Evolutionary conservation across 495 filamentous ascomycete species (phyloP).

Genomic region (Neurospora sp.): DNA sequence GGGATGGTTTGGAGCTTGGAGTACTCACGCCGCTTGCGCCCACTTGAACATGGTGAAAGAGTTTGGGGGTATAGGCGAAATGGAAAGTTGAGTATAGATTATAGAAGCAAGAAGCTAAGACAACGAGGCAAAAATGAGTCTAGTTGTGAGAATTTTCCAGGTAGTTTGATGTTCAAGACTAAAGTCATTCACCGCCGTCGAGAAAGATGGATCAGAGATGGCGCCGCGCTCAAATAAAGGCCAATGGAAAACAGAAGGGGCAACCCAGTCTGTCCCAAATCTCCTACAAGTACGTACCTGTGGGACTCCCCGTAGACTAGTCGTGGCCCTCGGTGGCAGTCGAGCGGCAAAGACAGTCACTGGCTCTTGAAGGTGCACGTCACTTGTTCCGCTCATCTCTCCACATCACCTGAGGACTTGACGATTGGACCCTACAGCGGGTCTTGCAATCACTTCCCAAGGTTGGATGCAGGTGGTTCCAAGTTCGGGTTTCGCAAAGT

Average conservation of each 20-base stretch:
- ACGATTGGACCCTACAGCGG: neutral
- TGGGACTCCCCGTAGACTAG: neutral
- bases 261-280: neutral
- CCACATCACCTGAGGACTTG: neutral
- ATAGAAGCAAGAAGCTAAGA: neutral
- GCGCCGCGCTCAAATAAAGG: slow-evolving; percentile 8
- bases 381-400: neutral
- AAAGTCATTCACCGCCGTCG: slow-evolving; percentile 18
- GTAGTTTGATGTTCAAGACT: slow-evolving; percentile 1
- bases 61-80: slow-evolving; percentile 5
- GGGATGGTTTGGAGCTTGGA: slow-evolving; percentile 1
- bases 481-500: neutral
- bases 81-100: neutral
- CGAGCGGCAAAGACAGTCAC: neutral
- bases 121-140: slow-evolving; percentile 1
- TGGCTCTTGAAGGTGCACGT: neutral
- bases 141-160: slow-evolving; percentile 3
- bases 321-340: neutral
- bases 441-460: neutral
- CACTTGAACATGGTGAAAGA: slow-evolving; percentile 38
- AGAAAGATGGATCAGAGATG: neutral
- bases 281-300: neutral
- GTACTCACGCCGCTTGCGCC: slow-evolving; percentile 36
- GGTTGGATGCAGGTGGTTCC: neutral
- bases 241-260: neutral